Evolutionary conservation across 2,329 filamentous ascomycete species (phyloP), one percentile per base, ranked within the genome.

Genomic region (Gremmenia infestans): DNA sequence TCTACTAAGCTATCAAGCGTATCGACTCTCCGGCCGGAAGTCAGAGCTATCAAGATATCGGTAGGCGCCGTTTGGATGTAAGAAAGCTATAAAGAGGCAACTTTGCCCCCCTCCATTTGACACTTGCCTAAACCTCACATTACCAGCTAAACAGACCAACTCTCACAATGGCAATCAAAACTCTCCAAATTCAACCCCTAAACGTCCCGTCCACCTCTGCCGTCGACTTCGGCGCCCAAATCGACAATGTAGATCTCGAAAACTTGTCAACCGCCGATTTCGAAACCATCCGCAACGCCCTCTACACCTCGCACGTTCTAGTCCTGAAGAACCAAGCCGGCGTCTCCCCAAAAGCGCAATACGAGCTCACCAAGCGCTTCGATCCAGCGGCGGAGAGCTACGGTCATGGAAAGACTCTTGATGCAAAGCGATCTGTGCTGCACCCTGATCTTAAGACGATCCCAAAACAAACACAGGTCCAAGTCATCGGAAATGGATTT

Each of bases 401-500:
- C 70, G 88, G 88, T 15, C 88, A 91, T 68, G 88, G 87, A 67
- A 89, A 87, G 72, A 88, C 86, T 0, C 75, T 89, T 48, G 87
- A 90, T 63, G 78, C 77, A 7, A 84, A 84, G 52, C 57, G 78
- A 50, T 81, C 77, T 54, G 83, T 92, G 64, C 78, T 92, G 14
- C 65, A 91, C 67, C 88, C 88, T 0, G 89, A 92, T 64, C 77
- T 92, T 17, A 91, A 91, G 74, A 91, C 88, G 0, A 82, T 92
- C 43, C 88, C 88, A 0, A 85, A 89, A 63, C 88, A 92, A 69
- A 87, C 88, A 0, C 87, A 92, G 69, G 86, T 89, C 1, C 88
- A 92, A 66, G 84, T 91, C 53, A 91, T 92, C 58, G 88, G 88
- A 42, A 90, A 92, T 65, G 88, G 89, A 5, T 79, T 81, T 48